A percentile compares a stretch with the other conserved stretches of the same genome.
Conservation (phyloP, 306 rosid species). For the Cercis canadensis region DNA sequence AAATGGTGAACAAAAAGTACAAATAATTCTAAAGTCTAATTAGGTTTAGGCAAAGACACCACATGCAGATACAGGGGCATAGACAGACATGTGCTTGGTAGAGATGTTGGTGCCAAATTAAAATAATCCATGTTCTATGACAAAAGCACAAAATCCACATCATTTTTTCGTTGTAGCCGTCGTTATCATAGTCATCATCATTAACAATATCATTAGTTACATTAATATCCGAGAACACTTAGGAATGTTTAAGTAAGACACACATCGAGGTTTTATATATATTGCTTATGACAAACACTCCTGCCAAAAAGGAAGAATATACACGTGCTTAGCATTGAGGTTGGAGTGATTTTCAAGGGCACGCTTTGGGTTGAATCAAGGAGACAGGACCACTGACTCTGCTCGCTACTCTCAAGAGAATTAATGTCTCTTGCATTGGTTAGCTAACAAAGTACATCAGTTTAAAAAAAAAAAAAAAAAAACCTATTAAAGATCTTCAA, state of each 20-base stretch:
- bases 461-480: conserved; percentile 30
- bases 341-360: conserved; percentile 82
- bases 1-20: too few species aligned
- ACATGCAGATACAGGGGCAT: conserved; percentile 44
- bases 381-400: conserved; percentile 83
- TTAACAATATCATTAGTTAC: conserved; percentile 56
- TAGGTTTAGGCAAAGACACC: background rate
- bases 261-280: conserved; percentile 1
- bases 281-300: conserved; percentile 39
- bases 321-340: conserved; percentile 83
- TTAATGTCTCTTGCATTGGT: conserved; percentile 77
- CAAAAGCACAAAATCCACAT: conserved; percentile 35
- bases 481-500: too few species aligned
- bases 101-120: conserved; percentile 39
- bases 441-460: conserved; percentile 39
- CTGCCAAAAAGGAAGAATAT: conserved; percentile 54
- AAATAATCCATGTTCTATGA: conserved; percentile 23
- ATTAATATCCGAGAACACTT: conserved; percentile 27
- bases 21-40: too few species aligned
- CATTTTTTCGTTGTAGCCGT: conserved; percentile 36
- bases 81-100: conserved; percentile 49
- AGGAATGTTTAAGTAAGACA: conserved; percentile 35
- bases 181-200: conserved; percentile 47
- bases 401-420: conserved; percentile 68
- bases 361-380: conserved; percentile 93